A percentile compares a stretch with the other conserved stretches of the same genome.
Conservation (phyloP, 1,284 basidiomycete genomes). For the Cystobasidiaceae sp. region DNA sequence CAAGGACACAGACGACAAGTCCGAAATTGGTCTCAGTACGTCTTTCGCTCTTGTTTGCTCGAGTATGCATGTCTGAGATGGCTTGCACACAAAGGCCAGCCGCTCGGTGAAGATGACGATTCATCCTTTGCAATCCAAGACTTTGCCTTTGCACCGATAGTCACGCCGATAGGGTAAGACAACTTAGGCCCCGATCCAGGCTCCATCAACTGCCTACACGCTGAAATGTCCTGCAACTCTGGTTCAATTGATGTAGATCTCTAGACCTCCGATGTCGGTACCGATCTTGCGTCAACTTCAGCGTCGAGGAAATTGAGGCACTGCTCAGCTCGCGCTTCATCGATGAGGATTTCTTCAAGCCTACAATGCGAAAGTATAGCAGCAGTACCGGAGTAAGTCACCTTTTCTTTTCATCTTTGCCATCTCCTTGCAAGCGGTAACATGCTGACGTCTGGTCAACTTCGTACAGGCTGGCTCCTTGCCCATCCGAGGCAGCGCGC, state of each 20-base stretch:
- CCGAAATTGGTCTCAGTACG: slow-evolving; percentile 27
- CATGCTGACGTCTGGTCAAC: neutral
- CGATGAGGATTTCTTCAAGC: slow-evolving; percentile 43
- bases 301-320: slow-evolving; percentile 42
- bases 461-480: slow-evolving; percentile 31
- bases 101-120: slow-evolving; percentile 17
- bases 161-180: slow-evolving; percentile 40
- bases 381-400: neutral
- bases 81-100: neutral
- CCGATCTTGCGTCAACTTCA: slow-evolving; percentile 39
- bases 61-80: neutral
- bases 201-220: neutral
- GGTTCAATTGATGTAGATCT: slow-evolving; percentile 17
- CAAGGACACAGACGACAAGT: neutral
- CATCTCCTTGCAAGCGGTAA: neutral
- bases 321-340: slow-evolving; percentile 42
- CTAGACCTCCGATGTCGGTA: slow-evolving; percentile 37
- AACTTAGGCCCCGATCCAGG: neutral
- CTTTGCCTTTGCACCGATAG: slow-evolving; percentile 36
- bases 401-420: neutral
- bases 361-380: slow-evolving; percentile 34
- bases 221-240: neutral
- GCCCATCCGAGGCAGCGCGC: slow-evolving; percentile 16
- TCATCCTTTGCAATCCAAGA: slow-evolving; percentile 6
- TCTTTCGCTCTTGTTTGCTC: too few relatives aligned